phyloP scores from a whole-genome alignment of 768 basidiomycete genomes.

The Leccinum broughii region DNA sequence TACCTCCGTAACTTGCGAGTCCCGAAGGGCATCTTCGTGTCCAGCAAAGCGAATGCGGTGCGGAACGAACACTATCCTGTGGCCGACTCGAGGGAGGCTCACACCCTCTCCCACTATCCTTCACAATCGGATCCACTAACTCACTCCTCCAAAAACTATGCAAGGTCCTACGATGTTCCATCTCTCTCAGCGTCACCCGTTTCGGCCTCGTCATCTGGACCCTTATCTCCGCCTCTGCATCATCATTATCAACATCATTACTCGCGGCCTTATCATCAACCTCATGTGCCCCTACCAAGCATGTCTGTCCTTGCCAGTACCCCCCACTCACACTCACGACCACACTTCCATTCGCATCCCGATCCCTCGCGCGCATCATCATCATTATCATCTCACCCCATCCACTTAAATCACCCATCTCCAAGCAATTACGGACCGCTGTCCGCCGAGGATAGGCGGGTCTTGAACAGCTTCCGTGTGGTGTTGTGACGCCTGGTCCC shows the following conservation, averaged over 20 bases:
- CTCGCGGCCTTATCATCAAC: conserved; percentile 5
- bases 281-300: conserved; percentile 23
- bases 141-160: conserved; percentile 9
- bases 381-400: conserved; percentile 7
- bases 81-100: conserved; percentile 21
- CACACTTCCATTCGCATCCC: conserved; percentile 2
- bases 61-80: conserved; percentile 26
- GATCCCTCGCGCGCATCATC: conserved; percentile 1
- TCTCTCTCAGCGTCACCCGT: conserved; percentile 15
- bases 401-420: conserved; percentile 27
- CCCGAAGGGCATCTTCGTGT: conserved; percentile 71
- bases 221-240: conserved; percentile 12
- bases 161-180: conserved; percentile 15
- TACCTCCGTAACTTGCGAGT: conserved; percentile 68
- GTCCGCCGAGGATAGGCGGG: conserved; percentile 58
- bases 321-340: neutral
- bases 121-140: conserved; percentile 1
- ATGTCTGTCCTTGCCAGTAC: conserved; percentile 19
- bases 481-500: conserved; percentile 39
- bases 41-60: conserved; percentile 54
- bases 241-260: conserved; percentile 10
- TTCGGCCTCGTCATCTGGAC: conserved; percentile 16
- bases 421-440: conserved; percentile 40
- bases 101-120: conserved; percentile 12
- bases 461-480: conserved; percentile 56